Base-by-base conservation (phyloP, 768 basidiomycete species). In the Termitomyces eurrhizus region DNA sequence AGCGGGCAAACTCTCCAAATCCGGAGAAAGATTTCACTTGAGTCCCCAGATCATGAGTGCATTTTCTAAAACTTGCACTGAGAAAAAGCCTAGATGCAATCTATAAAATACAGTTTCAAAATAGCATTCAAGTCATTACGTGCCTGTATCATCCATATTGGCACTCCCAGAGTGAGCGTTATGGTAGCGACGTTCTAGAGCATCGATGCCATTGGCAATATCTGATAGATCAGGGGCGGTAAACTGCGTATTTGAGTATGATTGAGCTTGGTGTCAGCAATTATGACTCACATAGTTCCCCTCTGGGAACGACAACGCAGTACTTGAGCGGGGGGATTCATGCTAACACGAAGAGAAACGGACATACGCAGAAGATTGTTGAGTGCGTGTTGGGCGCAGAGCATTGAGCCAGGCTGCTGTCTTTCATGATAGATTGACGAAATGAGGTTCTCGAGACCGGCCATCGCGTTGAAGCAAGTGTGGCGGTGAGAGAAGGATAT, bases 111-210 rank as follows among this genome's bases (percentile, higher is more conserved):
- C 13, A 50, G 39, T 21, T 7, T 21, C 16, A 33, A 1, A 32
- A 26, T 24, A 33, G 41, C 21, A 14, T 16, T 49, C 24, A 9
- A 26, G 29, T 42, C 29, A 37, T 8, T 11, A 39, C 60, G 29
- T 56, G 86, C 93, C 94, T 32, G 92, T 93, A 71, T 95, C 94
- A 66, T 97, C 94, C 90, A 95, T 92, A 69, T 97, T 97, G 61
- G 81, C 78, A 74, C 89, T 88, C 45, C 74, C 76, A 37, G 72
- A 66, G 69, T 78, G 78, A 50, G 71, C 75, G 52, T 80, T 77
- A 59, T 85, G 79, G 64, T 86, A 88, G 58, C 78, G 77, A 59
- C 76, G 76, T 68, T 93, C 92, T 11, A 90, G 77, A 6, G 71
- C 66, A 70, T 93, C 92, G 9, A 94, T 72, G 60, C 78, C 77